A percentile compares a stretch with the other conserved stretches of the same genome.
Conservation (phyloP, 2,329 filamentous ascomycete species). For the Phialemonium atrogriseum region DNA sequence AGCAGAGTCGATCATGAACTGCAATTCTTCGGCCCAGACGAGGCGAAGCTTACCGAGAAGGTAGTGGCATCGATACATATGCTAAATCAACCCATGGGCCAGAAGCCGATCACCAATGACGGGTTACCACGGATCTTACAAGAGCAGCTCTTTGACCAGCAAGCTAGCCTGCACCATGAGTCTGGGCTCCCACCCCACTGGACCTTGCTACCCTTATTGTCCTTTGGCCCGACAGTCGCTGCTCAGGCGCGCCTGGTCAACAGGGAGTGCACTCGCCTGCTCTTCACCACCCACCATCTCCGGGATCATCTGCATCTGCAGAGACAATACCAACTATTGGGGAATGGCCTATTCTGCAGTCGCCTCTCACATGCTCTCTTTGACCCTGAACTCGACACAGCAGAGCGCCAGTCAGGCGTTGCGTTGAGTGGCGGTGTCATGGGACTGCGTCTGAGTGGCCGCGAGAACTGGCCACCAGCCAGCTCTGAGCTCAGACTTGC, state of each 20-base stretch:
- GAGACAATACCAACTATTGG: constrained; percentile 72
- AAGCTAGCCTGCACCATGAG: constrained; percentile 10
- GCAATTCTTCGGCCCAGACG: constrained; percentile 40
- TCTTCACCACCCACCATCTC: constrained; percentile 69
- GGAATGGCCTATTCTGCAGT: constrained; percentile 75
- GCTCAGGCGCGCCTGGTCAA: constrained; percentile 73
- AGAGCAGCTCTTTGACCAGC: constrained; percentile 25
- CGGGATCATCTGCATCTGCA: constrained; percentile 67
- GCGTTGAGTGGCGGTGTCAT: constrained; percentile 64
- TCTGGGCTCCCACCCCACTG: constrained; percentile 39
- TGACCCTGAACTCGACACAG: constrained; percentile 70
- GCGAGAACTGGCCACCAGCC: constrained; percentile 84
- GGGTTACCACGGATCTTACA: constrained; percentile 31
- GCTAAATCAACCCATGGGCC: constrained; percentile 28
- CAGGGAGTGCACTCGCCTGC: constrained; percentile 61
- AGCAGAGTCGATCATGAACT: constrained; percentile 16
- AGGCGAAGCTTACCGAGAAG: constrained; percentile 35
- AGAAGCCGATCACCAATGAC: constrained; percentile 19
- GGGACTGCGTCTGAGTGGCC: constrained; percentile 73
- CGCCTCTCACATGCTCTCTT: constrained; percentile 78
- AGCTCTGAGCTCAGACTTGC: constrained; percentile 88
- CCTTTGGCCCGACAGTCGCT: constrained; percentile 64
- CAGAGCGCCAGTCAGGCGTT: constrained; percentile 63
- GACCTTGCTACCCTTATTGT: constrained; percentile 59
- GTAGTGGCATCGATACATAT: constrained; percentile 42